These are phyloP conservation scores for Penicillium verrucosum DNA, from an alignment of 2,329 filamentous ascomycete species.

Conservation along the genomic window DNA sequence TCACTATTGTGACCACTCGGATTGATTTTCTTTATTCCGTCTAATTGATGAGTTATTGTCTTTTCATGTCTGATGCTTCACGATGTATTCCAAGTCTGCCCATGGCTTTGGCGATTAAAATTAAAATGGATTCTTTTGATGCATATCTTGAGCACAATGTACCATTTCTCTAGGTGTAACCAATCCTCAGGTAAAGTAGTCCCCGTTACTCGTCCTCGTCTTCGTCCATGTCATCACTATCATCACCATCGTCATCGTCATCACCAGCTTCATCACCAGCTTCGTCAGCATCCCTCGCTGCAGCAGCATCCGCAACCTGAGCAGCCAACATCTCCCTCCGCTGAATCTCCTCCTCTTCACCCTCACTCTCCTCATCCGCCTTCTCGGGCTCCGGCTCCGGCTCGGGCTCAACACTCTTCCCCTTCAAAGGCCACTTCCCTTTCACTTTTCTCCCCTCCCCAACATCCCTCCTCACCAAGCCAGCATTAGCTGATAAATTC, in stretches of 20 bases:
- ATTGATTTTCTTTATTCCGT: slow-evolving; percentile 1
- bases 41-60: slow-evolving; percentile 9
- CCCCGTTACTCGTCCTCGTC: not conserved
- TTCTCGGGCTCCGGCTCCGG: slow-evolving; percentile 10
- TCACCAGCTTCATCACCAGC: slow-evolving; percentile 22
- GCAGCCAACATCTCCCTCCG: slow-evolving; percentile 31
- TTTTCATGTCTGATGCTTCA: slow-evolving; percentile 14
- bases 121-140: slow-evolving; percentile 7
- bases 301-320: slow-evolving; percentile 28
- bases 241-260: slow-evolving; percentile 5
- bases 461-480: slow-evolving; percentile 2
- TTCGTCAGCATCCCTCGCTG: slow-evolving; percentile 25
- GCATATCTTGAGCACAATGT: not conserved
- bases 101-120: slow-evolving; percentile 4
- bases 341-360: slow-evolving; percentile 34
- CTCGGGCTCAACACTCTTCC: slow-evolving; percentile 18
- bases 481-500: slow-evolving; percentile 7
- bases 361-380: slow-evolving; percentile 26
- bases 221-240: not conserved
- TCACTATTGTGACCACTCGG: not conserved
- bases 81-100: slow-evolving; percentile 7
- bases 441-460: slow-evolving; percentile 4
- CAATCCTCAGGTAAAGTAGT: not conserved
- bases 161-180: not conserved
- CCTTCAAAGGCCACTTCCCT: slow-evolving; percentile 15